A percentile compares a stretch with the other conserved stretches of the same genome.
Evolutionary conservation across 768 basidiomycete species (phyloP).

Genomic region (Amanita thiersii): DNA sequence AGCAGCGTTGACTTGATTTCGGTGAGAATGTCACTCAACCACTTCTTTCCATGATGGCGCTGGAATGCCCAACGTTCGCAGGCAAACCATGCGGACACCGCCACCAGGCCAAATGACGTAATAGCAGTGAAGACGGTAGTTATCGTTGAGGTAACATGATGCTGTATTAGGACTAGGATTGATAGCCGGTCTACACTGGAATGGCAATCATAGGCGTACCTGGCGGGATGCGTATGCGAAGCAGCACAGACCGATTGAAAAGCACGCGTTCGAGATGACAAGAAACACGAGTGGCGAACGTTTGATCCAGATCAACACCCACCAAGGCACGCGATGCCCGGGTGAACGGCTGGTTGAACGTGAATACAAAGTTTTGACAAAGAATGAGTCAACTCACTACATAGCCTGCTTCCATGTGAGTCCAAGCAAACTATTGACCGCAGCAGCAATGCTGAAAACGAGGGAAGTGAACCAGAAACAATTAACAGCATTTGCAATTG

Average conservation of each 20-base stretch:
- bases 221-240: slow-evolving; percentile 71
- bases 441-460: slow-evolving; percentile 71
- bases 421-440: slow-evolving; percentile 70
- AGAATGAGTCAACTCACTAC: slow-evolving; percentile 46
- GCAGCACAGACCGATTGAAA: slow-evolving; percentile 69
- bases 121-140: slow-evolving; percentile 73
- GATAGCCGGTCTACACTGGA: background rate
- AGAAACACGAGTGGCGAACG: slow-evolving; percentile 77
- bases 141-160: slow-evolving; percentile 52
- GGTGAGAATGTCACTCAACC: slow-evolving; percentile 44
- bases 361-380: background rate
- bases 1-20: slow-evolving; percentile 25
- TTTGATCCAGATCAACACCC: slow-evolving; percentile 85
- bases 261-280: slow-evolving; percentile 77
- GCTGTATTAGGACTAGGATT: slow-evolving; percentile 25
- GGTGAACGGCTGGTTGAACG: slow-evolving; percentile 50
- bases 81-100: slow-evolving; percentile 57
- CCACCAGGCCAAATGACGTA: slow-evolving; percentile 52
- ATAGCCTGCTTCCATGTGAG: slow-evolving; percentile 77
- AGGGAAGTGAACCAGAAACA: slow-evolving; percentile 69
- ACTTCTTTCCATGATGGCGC: slow-evolving; percentile 47
- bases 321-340: slow-evolving; percentile 71
- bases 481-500: slow-evolving; percentile 49
- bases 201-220: slow-evolving; percentile 27
- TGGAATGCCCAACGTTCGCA: slow-evolving; percentile 49